Conservation (phyloP, 75 land plant genomes). For the Pinus tabuliformis region DNA sequence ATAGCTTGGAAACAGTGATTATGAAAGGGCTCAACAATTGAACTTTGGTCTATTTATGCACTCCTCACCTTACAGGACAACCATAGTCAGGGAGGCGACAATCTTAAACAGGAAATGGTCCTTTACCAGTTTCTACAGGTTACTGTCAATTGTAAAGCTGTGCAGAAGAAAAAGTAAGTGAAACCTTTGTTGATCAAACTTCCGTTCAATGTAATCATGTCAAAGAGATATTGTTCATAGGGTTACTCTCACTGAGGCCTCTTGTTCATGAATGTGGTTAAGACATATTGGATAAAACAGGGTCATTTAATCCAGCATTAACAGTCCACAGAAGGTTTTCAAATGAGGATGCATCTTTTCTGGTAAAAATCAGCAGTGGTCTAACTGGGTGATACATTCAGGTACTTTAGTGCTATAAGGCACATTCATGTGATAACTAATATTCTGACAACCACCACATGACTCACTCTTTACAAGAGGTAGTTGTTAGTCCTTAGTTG, state of each 20-base stretch:
- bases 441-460: too few relatives aligned
- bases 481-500: too few relatives aligned
- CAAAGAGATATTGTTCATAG: constrained; percentile 80
- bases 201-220: constrained; percentile 60
- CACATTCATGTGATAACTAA: too few relatives aligned
- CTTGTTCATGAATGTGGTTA: constrained; percentile 89
- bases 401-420: too few relatives aligned
- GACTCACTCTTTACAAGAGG: too few relatives aligned
- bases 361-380: constrained; percentile 85
- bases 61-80: constrained; percentile 94
- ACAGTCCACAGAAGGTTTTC: constrained; percentile 73
- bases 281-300: constrained; percentile 80
- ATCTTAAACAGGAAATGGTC: constrained; percentile 67
- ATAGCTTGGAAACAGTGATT: constrained; percentile 7
- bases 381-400: constrained; percentile 43
- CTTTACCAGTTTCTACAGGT: constrained; percentile 39
- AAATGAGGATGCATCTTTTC: constrained; percentile 82
- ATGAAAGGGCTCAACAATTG: constrained; percentile 39
- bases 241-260: constrained; percentile 86
- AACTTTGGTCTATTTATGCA: constrained; percentile 87
- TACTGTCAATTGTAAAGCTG: constrained; percentile 26
- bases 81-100: constrained; percentile 97
- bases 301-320: constrained; percentile 95
- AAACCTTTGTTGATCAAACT: constrained; percentile 26
- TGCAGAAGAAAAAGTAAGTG: constrained; percentile 17